phyloP scores from a whole-genome alignment of 768 basidiomycete genomes.

The Rhizopogon vulgaris region DNA sequence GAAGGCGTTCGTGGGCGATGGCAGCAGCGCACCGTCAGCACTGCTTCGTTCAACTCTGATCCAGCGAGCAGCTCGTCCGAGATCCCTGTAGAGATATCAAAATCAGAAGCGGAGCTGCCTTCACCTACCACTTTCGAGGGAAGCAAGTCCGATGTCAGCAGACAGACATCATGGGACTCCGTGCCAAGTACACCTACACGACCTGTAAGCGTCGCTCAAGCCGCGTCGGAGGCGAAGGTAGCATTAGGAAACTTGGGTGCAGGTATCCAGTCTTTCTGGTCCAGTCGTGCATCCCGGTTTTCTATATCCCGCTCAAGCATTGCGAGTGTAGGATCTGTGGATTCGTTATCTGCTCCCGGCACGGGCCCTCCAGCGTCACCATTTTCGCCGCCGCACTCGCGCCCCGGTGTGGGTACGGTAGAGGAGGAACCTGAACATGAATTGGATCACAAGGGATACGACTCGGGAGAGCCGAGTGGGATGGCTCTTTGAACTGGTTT shows the following conservation, averaged over 20 bases:
- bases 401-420: slow-evolving; percentile 19
- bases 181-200: slow-evolving; percentile 9
- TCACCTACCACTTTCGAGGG: slow-evolving; percentile 7
- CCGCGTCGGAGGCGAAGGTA: slow-evolving; percentile 28
- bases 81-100: slow-evolving; percentile 23
- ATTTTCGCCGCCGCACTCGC: slow-evolving; percentile 9
- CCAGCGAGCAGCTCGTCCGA: slow-evolving; percentile 12
- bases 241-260: slow-evolving; percentile 35
- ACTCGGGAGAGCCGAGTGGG: slow-evolving; percentile 16
- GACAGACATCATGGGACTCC: slow-evolving; percentile 24
- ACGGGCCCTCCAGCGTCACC: slow-evolving; percentile 2
- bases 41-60: slow-evolving; percentile 20
- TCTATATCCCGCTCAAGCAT: slow-evolving; percentile 27
- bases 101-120: slow-evolving; percentile 19
- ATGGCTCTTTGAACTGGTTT: slow-evolving; percentile 22
- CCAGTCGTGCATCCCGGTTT: slow-evolving; percentile 33
- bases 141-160: slow-evolving; percentile 11
- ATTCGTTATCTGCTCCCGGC: slow-evolving; percentile 13
- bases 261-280: slow-evolving; percentile 44
- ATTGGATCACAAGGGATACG: slow-evolving; percentile 9
- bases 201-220: slow-evolving; percentile 24
- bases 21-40: slow-evolving; percentile 34
- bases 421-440: slow-evolving; percentile 19
- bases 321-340: slow-evolving; percentile 19
- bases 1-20: slow-evolving; percentile 82